phyloP scores from a whole-genome alignment of 768 basidiomycete genomes.

The Inosperma sp. region DNA sequence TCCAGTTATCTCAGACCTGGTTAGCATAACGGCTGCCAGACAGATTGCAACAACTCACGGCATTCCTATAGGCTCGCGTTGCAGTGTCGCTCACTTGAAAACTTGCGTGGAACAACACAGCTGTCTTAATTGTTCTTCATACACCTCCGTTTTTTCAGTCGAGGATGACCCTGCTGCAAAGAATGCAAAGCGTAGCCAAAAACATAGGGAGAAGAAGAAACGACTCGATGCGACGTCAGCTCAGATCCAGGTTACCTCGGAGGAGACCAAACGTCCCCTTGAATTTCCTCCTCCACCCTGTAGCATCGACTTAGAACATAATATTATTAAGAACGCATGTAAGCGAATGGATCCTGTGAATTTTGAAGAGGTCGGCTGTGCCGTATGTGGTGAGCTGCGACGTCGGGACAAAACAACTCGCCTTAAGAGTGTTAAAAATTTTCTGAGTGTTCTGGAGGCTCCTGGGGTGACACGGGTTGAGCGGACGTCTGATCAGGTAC shows the following conservation, averaged over 20 bases:
- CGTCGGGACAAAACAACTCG: slow-evolving; percentile 12
- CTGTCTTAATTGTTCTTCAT: background rate
- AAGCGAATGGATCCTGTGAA: background rate
- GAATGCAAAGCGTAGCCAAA: background rate
- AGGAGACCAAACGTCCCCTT: background rate
- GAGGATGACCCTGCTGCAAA: background rate
- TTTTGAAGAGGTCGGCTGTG: slow-evolving; percentile 29
- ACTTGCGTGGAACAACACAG: background rate
- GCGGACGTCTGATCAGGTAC: background rate
- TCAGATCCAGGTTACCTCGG: no score
- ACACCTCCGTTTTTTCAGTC: background rate
- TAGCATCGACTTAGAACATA: background rate
- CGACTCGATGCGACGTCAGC: no score
- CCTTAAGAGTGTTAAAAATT: slow-evolving; percentile 12
- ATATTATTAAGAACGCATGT: slow-evolving; percentile 1
- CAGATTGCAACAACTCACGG: background rate
- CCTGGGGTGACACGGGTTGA: slow-evolving; percentile 9
- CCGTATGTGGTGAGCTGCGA: slow-evolving; percentile 26
- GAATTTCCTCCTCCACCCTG: background rate
- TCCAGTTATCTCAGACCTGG: background rate
- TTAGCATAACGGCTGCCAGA: background rate
- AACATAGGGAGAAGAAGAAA: background rate
- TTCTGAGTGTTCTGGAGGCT: slow-evolving; percentile 3
- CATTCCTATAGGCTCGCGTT: background rate
- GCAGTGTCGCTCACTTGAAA: background rate